Base-by-base conservation (phyloP, 2,329 filamentous ascomycete genomes). In the Annulohypoxylon truncatum region DNA sequence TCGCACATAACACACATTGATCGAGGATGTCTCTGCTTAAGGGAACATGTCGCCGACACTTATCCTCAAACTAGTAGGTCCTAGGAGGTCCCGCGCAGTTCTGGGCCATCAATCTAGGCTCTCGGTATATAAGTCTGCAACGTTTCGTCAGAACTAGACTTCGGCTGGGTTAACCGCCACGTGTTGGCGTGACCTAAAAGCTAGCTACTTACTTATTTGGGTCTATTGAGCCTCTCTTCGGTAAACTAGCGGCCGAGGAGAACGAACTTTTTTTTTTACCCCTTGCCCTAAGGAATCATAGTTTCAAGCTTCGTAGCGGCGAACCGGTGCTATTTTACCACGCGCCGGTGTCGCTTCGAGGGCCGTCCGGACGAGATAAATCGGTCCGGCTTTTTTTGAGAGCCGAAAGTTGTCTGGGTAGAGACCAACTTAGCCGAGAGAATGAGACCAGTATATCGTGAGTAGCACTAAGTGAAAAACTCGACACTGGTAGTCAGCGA, bases 51-150 rank as follows among this genome's bases (percentile, higher is more conserved):
- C 59, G 58, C 54, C 58, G 66, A 66, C 15, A 31, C 66, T 31
- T 57, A 33, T 40, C 59, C 59, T 62, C 24, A 61, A 66, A 66
- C 55, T 12, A 60, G 62, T 48, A 66, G 62, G 66, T 68, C 52
- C 57, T 18, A 46, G 28, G 61, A 52, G 35, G 42, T 53, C 38
- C 22, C 13, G 42, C 24, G 44, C 38, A 22, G 29, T 55, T 53
- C 54, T 62, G 46, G 62, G 44, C 62, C 22, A 31, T 66, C 48
- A 44, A 47, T 42, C 47, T 57, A 53, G 62, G 44, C 47, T 63
- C 55, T 68, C 60, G 53, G 60, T 64, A 59, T 67, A 66, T 58
- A n/a, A 61, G 53, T 64, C 63, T 69, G 64, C 67, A 69, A 69
- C 67, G 67, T 69, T 69, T 64, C 67, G 24, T 66, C 55, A 31